Evolutionary conservation across 495 filamentous ascomycete genomes (phyloP), one percentile per base, ranked within the genome.

Genomic region (Extremus antarcticus): DNA sequence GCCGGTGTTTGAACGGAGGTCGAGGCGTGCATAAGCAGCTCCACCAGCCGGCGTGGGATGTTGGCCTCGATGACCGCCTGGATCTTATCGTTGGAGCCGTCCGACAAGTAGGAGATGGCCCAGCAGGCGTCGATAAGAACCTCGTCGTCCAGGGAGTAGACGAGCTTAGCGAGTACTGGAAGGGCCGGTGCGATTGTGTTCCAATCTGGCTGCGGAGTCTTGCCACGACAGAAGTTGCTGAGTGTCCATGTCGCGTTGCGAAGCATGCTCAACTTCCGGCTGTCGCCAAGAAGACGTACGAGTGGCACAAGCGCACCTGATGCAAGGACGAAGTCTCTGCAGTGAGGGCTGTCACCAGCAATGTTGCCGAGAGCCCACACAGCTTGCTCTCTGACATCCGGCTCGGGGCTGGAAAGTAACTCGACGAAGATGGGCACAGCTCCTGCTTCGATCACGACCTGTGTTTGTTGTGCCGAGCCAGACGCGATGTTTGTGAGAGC

Each of bases 151-250:
- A 99, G 78, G 51, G 94, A 97, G 71, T 97, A 99, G 43, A 97
- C 91, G 29, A 99, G 80, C 78, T 97, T 97, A 57, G 92, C 80
- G 54, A 99, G 84, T 43, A 99, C 88, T 2, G 92, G 90, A n/a
- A 99, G 82, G 38, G 94, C 94, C 43, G 94, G 94, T 25, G 87
- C 76, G 63, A 99, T 99, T 1, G 88, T 96, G 66, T 84, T 78
- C 94, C 94, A 99, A 68, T 99, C 92, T 19, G 94, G 94, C 72
- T 99, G 94, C 38, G 94, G 94, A 2, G 90, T 95, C 80, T 97
- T 99, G 71, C 94, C 94, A 78, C 94, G 91, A 75, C 94, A 99
- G 76, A 99, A 99, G 76, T 99, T 99, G 77, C 94, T 97, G 50
- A 99, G 76, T 22, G 94, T 99, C 94, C 94, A 99, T 23, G 94